Conservation (phyloP, 164 flowering plant species). For the Nymphaea colorata region DNA sequence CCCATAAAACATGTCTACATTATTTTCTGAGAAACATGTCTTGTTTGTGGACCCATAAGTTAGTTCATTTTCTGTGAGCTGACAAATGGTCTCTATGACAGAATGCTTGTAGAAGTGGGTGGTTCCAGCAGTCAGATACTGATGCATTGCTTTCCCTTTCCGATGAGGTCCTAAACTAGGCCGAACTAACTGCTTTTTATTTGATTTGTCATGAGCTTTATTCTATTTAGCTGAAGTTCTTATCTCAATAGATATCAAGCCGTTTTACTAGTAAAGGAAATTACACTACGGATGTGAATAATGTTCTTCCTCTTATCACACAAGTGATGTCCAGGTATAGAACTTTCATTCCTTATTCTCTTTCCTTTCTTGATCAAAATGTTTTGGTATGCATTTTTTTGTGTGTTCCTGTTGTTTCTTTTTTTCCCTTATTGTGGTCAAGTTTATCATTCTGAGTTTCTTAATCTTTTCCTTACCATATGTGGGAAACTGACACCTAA, state of each 20-base stretch:
- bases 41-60: no score
- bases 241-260: constrained; percentile 26
- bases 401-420: not conserved
- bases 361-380: not conserved
- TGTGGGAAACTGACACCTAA: no score
- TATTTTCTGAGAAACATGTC: no score
- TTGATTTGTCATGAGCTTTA: not conserved
- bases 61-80: no score
- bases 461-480: no score
- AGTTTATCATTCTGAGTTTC: no score
- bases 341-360: not conserved
- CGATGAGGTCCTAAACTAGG: constrained; percentile 35
- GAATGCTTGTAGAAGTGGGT: constrained; percentile 64
- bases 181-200: not conserved
- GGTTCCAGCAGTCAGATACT: constrained; percentile 45
- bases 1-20: not conserved
- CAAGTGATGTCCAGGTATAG: constrained; percentile 50
- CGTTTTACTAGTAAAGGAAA: constrained; percentile 27
- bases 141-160: constrained; percentile 40
- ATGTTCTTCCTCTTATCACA: constrained; percentile 16
- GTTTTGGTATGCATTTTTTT: not conserved
- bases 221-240: not conserved
- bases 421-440: not conserved
- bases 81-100: constrained; percentile 12
- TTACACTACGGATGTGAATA: constrained; percentile 13